These are phyloP conservation scores for Brettanomyces sp. DNA, from an alignment of 805 yeast species.

Conservation along the genomic window DNA sequence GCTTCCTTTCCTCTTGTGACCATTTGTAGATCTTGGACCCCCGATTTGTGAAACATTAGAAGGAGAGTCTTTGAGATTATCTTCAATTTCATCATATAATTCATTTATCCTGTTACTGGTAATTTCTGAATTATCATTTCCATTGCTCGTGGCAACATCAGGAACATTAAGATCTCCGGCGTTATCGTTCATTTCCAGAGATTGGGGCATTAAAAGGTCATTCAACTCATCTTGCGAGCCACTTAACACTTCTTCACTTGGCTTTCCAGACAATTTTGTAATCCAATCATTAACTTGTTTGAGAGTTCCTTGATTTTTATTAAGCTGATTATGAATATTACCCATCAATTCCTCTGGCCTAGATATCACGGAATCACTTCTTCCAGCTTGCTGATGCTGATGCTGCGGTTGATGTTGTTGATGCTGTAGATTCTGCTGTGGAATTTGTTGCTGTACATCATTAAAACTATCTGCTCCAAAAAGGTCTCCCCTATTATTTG, in stretches of 20 bases:
- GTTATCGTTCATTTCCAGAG: slow-evolving; percentile 14
- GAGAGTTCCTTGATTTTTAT: slow-evolving; percentile 41
- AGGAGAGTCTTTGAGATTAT: background rate
- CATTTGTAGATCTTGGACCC: no score
- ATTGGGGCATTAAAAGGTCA: slow-evolving; percentile 21
- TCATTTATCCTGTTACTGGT: slow-evolving; percentile 1
- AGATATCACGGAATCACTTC: slow-evolving; percentile 6
- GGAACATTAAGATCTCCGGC: no score
- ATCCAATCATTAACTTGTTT: slow-evolving; percentile 53
- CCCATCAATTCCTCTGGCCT: slow-evolving; percentile 20
- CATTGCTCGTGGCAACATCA: background rate
- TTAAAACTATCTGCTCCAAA: background rate
- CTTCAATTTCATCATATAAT: slow-evolving; percentile 2
- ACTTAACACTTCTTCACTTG: slow-evolving; percentile 11
- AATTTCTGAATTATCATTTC: background rate
- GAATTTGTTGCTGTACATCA: background rate
- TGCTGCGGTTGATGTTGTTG: slow-evolving; percentile 3
- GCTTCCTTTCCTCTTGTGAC: no score
- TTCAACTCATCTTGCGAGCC: slow-evolving; percentile 24
- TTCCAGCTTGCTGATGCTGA: background rate
- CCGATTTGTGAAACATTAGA: no score
- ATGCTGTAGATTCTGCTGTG: background rate
- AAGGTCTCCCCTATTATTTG: background rate
- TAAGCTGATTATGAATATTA: slow-evolving; percentile 38
- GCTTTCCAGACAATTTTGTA: slow-evolving; percentile 10